A percentile compares a stretch with the other conserved stretches of the same genome.
Evolutionary conservation across 2,329 filamentous ascomycete genomes (phyloP).

Genomic region (Aspergillus vadensis): DNA sequence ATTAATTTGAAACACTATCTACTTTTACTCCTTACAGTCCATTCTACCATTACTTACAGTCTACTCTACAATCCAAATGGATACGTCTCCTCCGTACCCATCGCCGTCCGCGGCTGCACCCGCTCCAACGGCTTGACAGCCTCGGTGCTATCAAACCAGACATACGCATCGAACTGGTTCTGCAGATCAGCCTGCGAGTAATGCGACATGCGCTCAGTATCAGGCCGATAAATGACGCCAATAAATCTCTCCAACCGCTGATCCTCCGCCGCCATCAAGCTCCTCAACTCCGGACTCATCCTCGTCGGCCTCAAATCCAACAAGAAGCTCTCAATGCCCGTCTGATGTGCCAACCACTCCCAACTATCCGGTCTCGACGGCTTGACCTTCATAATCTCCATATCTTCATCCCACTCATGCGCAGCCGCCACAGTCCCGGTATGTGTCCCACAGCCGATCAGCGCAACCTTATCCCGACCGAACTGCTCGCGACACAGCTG

Average conservation of each 20-base stretch:
- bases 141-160: conserved; percentile 54
- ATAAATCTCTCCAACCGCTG: conserved; percentile 54
- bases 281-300: conserved; percentile 39
- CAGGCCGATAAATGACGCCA: conserved; percentile 55
- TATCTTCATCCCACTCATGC: conserved; percentile 53
- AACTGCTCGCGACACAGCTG: conserved; percentile 54
- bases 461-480: conserved; percentile 43
- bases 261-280: conserved; percentile 39
- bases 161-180: conserved; percentile 53
- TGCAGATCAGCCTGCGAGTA: conserved; percentile 51
- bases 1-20: background rate
- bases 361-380: conserved; percentile 52
- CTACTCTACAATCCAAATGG: conserved; percentile 51
- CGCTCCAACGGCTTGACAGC: conserved; percentile 51
- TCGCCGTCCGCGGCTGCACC: conserved; percentile 46
- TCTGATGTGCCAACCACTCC: conserved; percentile 53
- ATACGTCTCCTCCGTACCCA: conserved; percentile 53
- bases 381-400: conserved; percentile 53
- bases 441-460: conserved; percentile 54
- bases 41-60: background rate
- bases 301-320: conserved; percentile 48
- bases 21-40: background rate
- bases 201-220: conserved; percentile 53
- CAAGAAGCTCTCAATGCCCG: conserved; percentile 48
- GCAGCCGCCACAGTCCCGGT: conserved; percentile 57